These are phyloP conservation scores for Pyrrhoderma noxium DNA, from an alignment of 1,284 basidiomycete species.

Conservation along the genomic window DNA sequence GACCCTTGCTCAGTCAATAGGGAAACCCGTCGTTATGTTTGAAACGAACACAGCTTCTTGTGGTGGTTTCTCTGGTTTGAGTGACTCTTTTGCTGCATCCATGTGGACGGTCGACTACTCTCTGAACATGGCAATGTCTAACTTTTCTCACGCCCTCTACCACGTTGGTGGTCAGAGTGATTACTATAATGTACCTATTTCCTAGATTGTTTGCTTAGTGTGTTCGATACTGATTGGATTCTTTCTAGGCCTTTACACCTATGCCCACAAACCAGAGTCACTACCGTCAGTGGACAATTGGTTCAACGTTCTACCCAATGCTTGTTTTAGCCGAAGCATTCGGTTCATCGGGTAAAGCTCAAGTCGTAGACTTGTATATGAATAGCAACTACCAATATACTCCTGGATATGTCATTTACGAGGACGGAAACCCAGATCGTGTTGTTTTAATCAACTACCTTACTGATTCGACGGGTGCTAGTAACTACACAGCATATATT, in stretches of 20 bases:
- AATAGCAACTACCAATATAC: constrained; percentile 20
- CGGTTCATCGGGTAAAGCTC: constrained; percentile 22
- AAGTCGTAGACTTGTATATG: constrained; percentile 22
- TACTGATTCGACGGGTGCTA: constrained; percentile 22
- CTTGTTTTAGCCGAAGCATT: constrained; percentile 26
- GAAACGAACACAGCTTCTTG: constrained; percentile 41
- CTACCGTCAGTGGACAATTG: constrained; percentile 25
- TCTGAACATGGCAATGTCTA: constrained; percentile 23
- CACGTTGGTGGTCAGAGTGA: constrained; percentile 24
- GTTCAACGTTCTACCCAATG: constrained; percentile 25
- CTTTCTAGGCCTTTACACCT: constrained; percentile 24
- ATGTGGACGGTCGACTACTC: constrained; percentile 31
- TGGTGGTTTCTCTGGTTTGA: constrained; percentile 38
- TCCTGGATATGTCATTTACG: constrained; percentile 26
- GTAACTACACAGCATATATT: constrained; percentile 24
- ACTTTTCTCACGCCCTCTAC: constrained; percentile 21
- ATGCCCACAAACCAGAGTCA: constrained; percentile 24
- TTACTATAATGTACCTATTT: constrained; percentile 21
- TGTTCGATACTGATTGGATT: neutral
- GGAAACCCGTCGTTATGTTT: constrained; percentile 36
- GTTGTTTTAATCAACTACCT: constrained; percentile 27
- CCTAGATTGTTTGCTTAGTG: neutral
- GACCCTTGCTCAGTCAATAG: constrained; percentile 15
- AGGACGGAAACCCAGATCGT: constrained; percentile 22
- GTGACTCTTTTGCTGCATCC: constrained; percentile 37